Conservation (phyloP, 176 grass and related monocot species). For the Poa pratensis region DNA sequence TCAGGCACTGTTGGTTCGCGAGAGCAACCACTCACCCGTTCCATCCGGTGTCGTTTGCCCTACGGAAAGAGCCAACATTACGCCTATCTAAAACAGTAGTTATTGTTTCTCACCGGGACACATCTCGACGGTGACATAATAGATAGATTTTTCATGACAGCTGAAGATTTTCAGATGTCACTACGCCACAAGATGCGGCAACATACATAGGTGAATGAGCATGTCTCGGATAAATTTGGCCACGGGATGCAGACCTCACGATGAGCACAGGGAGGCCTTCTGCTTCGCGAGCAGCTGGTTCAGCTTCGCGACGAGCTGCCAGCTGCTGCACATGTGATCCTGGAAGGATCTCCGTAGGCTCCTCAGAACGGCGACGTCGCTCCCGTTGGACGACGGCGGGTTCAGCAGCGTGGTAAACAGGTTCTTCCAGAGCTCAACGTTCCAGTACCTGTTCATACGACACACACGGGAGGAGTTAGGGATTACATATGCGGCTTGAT, state of each 20-base stretch:
- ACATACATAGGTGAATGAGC: not conserved
- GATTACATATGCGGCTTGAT: not conserved
- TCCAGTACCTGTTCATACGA: slow-evolving; percentile 76
- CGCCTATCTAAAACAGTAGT: not conserved
- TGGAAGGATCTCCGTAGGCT: slow-evolving; percentile 73
- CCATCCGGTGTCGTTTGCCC: not conserved
- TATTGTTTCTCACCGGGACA: not conserved
- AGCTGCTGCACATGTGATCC: slow-evolving; percentile 61
- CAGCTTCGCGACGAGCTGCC: slow-evolving; percentile 62
- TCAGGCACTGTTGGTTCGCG: not conserved
- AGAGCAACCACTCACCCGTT: slow-evolving; percentile 10
- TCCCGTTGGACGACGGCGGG: slow-evolving; percentile 50
- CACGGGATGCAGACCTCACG: slow-evolving; percentile 47
- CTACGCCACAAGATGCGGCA: slow-evolving; percentile 4
- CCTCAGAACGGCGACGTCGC: slow-evolving; percentile 56
- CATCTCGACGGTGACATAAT: not conserved
- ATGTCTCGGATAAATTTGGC: not conserved
- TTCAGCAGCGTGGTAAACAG: slow-evolving; percentile 84
- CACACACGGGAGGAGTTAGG: not conserved
- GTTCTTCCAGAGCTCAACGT: slow-evolving; percentile 65
- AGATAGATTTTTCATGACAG: too few species aligned
- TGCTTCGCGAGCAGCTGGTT: slow-evolving; percentile 74
- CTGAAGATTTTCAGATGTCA: not conserved
- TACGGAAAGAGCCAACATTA: not conserved
- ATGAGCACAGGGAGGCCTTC: slow-evolving; percentile 68